Conservation (phyloP, 106 monocot species). For the Dendrobium huoshanense region DNA sequence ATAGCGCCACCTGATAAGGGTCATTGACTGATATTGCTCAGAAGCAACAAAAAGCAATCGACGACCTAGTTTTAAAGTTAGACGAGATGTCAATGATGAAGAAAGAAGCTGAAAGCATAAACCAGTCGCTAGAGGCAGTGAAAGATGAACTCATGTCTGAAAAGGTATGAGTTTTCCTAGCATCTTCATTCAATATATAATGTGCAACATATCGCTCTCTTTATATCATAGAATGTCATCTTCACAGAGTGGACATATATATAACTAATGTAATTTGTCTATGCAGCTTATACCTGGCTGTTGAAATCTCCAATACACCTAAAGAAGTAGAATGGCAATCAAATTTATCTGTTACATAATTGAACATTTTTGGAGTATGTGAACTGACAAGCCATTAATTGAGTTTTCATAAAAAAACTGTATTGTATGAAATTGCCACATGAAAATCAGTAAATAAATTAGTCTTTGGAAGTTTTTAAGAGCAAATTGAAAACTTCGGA, state of each 20-base stretch:
- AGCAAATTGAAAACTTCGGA: no score
- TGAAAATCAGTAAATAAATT: no score
- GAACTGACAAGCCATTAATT: no score
- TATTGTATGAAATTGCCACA: no score
- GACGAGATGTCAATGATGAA: slow-evolving; percentile 29
- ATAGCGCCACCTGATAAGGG: neutral
- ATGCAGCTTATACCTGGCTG: no score
- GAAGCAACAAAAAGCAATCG: slow-evolving; percentile 22
- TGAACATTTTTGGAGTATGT: no score
- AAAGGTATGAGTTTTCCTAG: slow-evolving; percentile 36
- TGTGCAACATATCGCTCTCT: neutral
- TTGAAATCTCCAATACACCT: no score
- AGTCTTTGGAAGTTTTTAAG: no score
- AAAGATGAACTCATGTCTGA: slow-evolving; percentile 32
- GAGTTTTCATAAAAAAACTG: no score
- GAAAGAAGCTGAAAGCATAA: slow-evolving; percentile 38
- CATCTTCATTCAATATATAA: neutral
- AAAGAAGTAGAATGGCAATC: no score
- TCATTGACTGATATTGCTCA: slow-evolving; percentile 1
- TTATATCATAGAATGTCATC: neutral
- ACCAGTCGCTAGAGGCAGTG: slow-evolving; percentile 24
- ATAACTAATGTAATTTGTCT: neutral
- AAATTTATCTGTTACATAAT: no score
- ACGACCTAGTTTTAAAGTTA: slow-evolving; percentile 29
- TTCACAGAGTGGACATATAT: neutral